Evolutionary conservation across 495 filamentous ascomycete species (phyloP).

Genomic region (Hyaloscypha finlandica): DNA sequence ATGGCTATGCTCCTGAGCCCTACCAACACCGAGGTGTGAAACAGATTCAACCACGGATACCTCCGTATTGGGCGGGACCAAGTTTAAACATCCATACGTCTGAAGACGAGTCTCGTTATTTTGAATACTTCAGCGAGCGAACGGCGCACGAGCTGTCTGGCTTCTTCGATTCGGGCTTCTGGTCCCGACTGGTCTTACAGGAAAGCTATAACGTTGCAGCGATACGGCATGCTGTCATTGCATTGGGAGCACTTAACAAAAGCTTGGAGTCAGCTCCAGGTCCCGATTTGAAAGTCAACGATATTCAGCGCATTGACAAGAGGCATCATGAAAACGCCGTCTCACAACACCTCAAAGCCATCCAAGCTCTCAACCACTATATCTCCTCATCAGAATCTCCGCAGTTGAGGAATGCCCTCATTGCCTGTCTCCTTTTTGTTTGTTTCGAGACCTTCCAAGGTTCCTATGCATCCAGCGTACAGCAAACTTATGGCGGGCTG

Average conservation of each 20-base stretch:
- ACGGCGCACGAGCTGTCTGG: constrained; percentile 61
- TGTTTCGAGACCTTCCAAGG: constrained; percentile 33
- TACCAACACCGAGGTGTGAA: constrained; percentile 3
- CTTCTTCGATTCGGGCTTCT: constrained; percentile 56
- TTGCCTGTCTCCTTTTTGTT: constrained; percentile 30
- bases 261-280: constrained; percentile 34
- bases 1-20: constrained; percentile 46
- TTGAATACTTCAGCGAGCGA: constrained; percentile 58
- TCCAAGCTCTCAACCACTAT: constrained; percentile 27
- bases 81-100: constrained; percentile 21
- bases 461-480: constrained; percentile 21
- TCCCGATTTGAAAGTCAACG: constrained; percentile 28
- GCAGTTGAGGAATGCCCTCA: constrained; percentile 27
- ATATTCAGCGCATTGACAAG: constrained; percentile 27
- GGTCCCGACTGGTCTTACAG: constrained; percentile 57
- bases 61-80: constrained; percentile 17
- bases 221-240: constrained; percentile 66
- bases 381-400: constrained; percentile 20
- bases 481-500: constrained; percentile 30
- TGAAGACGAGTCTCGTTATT: constrained; percentile 54
- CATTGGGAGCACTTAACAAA: constrained; percentile 64
- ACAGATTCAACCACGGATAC: constrained; percentile 26
- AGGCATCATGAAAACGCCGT: constrained; percentile 29
- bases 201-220: constrained; percentile 59
- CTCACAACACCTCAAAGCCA: constrained; percentile 26